Evolutionary conservation across 352 stramenopile species (phyloP).

Genomic region (Phytophthora sp.): DNA sequence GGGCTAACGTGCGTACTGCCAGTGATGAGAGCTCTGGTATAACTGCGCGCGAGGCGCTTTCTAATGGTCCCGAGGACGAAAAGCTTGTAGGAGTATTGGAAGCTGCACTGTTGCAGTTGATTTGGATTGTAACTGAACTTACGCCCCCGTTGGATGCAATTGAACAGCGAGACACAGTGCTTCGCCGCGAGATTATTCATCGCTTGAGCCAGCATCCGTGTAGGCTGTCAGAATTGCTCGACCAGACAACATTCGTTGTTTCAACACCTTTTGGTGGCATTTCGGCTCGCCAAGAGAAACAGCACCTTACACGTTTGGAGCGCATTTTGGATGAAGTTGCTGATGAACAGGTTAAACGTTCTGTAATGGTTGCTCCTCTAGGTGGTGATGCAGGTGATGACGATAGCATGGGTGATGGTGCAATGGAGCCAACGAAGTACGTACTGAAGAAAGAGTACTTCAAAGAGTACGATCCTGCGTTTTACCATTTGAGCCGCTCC

Average conservation of each 20-base stretch:
- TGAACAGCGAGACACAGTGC: slow-evolving; percentile 59
- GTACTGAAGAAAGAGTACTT: slow-evolving; percentile 81
- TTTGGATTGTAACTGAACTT: slow-evolving; percentile 89
- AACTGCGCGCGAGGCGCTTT: slow-evolving; percentile 26
- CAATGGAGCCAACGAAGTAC: slow-evolving; percentile 80
- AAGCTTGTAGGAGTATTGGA: slow-evolving; percentile 78
- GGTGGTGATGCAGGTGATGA: slow-evolving; percentile 39
- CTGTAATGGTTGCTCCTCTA: slow-evolving; percentile 39
- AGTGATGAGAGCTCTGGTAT: slow-evolving; percentile 50
- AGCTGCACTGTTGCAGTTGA: slow-evolving; percentile 79
- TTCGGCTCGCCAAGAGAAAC: slow-evolving; percentile 63
- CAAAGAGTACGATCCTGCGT: slow-evolving; percentile 82
- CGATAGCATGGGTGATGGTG: slow-evolving; percentile 39
- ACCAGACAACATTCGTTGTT: slow-evolving; percentile 81
- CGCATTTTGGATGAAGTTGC: slow-evolving; percentile 75
- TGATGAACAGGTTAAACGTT: slow-evolving; percentile 66
- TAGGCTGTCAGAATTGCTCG: slow-evolving; percentile 72
- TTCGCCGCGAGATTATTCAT: slow-evolving; percentile 91
- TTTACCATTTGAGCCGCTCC: slow-evolving; percentile 79
- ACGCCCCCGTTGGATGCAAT: slow-evolving; percentile 69
- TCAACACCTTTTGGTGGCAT: slow-evolving; percentile 72
- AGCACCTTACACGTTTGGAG: slow-evolving; percentile 69
- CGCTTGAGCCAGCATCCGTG: slow-evolving; percentile 77
- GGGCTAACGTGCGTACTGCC: slow-evolving; percentile 53
- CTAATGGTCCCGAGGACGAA: slow-evolving; percentile 44